These are phyloP conservation scores for Ajuga reptans DNA, from an alignment of 305 asterid species.

Conservation along the genomic window DNA sequence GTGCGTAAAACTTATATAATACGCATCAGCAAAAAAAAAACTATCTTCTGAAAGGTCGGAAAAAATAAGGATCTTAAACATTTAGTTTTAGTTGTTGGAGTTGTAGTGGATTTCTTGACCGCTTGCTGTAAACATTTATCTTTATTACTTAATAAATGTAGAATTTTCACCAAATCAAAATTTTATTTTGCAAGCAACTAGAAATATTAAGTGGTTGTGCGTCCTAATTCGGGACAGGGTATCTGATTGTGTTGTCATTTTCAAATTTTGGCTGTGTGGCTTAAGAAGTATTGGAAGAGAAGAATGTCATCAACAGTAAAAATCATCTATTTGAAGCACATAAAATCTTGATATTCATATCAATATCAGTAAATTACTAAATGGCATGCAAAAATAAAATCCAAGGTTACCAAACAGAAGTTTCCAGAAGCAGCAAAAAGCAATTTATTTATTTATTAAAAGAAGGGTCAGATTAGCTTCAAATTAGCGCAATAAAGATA, in stretches of 20 bases:
- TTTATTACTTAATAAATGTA: too few relatives aligned
- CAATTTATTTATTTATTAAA: not conserved
- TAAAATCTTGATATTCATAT: not conserved
- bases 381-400: not conserved
- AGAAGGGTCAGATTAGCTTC: not conserved
- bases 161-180: too few relatives aligned
- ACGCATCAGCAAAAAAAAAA: not conserved
- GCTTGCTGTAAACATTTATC: too few relatives aligned
- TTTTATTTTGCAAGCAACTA: too few relatives aligned
- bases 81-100: not conserved
- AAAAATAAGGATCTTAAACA: not conserved
- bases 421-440: not conserved
- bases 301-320: not conserved
- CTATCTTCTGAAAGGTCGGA: not conserved
- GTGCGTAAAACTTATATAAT: not conserved
- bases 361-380: not conserved
- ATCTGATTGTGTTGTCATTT: too few relatives aligned
- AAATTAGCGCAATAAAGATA: too few relatives aligned
- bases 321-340: not conserved
- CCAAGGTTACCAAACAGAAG: not conserved
- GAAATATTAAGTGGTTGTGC: too few relatives aligned
- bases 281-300: conserved; percentile 2
- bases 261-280: not conserved
- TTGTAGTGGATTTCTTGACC: too few relatives aligned
- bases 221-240: too few relatives aligned